These are phyloP conservation scores for Trametes pubescens DNA, from an alignment of 1,284 basidiomycete species.

Conservation along the genomic window DNA sequence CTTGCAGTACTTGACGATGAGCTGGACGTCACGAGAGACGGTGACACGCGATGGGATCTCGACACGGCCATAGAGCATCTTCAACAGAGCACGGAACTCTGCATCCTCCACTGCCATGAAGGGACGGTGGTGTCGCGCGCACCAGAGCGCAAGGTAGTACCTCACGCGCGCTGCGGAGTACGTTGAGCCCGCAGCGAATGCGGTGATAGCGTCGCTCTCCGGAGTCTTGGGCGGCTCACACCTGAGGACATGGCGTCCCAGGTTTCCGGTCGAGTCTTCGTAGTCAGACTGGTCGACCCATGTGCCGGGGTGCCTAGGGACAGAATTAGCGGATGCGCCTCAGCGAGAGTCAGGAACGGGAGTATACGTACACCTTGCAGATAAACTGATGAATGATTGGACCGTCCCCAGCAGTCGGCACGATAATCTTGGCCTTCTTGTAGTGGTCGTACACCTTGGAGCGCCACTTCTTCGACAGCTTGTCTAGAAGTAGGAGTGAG, in stretches of 20 bases:
- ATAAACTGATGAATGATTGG: not conserved
- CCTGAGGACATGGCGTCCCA: not conserved
- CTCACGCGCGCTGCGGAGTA: not conserved
- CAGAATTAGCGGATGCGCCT: not conserved
- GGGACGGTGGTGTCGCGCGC: not conserved
- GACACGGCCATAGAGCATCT: not conserved
- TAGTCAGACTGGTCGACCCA: not conserved
- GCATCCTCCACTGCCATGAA: not conserved
- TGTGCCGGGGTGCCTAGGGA: not conserved
- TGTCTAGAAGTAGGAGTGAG: not conserved
- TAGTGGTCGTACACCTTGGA: slow-evolving; percentile 1
- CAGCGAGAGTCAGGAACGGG: not conserved
- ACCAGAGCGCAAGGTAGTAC: not conserved
- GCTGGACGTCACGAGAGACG: not conserved
- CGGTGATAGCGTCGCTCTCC: not conserved
- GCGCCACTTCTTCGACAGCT: not conserved
- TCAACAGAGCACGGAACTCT: not conserved
- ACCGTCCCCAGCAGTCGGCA: not conserved
- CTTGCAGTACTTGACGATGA: not conserved
- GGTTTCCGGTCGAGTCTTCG: not conserved
- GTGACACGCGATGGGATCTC: not conserved
- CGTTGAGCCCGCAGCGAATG: not conserved
- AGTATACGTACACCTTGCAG: not conserved
- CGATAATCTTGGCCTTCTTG: not conserved
- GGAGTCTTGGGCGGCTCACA: not conserved